These are phyloP conservation scores for Phytophthora crassamura DNA, from an alignment of 352 stramenopile species.

Conservation along the genomic window DNA sequence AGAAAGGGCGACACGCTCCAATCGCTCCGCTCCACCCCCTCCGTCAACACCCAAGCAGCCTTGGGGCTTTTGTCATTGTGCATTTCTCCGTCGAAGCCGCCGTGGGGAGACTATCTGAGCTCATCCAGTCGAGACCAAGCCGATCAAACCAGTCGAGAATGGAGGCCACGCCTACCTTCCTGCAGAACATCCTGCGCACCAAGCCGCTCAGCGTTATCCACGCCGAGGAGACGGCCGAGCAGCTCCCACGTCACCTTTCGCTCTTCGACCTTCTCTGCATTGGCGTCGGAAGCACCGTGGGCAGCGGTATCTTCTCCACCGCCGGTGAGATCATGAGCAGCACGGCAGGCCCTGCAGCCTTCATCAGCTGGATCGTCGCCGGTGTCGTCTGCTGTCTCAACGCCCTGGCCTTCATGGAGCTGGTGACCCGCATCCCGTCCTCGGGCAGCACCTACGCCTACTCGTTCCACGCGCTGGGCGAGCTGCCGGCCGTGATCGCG, in stretches of 20 bases:
- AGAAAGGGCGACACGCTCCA: background rate
- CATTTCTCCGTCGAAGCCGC: constrained; percentile 26
- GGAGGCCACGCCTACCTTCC: constrained; percentile 47
- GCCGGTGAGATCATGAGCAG: constrained; percentile 76
- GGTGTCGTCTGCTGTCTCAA: constrained; percentile 83
- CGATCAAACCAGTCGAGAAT: constrained; percentile 19
- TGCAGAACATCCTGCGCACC: constrained; percentile 65
- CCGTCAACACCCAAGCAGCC: background rate
- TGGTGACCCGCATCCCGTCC: constrained; percentile 87
- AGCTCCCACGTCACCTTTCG: constrained; percentile 71
- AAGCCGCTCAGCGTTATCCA: constrained; percentile 79
- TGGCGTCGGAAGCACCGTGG: constrained; percentile 92
- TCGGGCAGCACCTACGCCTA: constrained; percentile 93
- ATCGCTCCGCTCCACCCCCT: background rate
- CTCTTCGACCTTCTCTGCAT: constrained; percentile 93
- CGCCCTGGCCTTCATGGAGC: constrained; percentile 91
- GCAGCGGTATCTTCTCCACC: constrained; percentile 91
- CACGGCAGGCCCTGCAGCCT: constrained; percentile 77
- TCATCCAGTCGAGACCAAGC: constrained; percentile 4
- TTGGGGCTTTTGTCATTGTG: constrained; percentile 16
- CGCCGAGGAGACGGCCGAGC: constrained; percentile 72
- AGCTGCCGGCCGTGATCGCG: constrained; percentile 91
- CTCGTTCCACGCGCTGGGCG: constrained; percentile 91
- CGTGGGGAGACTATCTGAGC: constrained; percentile 14
- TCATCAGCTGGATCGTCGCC: constrained; percentile 83